phyloP scores from a whole-genome alignment of 768 basidiomycete genomes.

The Lyophyllum atratum region DNA sequence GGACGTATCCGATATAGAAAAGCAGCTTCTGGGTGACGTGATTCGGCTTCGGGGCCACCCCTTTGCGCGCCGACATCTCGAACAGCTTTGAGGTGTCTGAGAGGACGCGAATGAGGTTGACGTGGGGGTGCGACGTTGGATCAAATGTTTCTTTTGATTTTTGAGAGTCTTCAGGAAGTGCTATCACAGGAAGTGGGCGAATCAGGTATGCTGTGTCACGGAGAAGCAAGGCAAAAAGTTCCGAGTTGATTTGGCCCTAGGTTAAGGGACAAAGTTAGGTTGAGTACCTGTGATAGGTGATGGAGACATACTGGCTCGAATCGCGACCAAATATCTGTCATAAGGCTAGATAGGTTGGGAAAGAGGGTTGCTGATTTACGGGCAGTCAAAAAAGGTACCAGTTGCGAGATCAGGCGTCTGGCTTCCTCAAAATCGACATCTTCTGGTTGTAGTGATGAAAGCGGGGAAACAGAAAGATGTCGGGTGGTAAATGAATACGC shows the following conservation, averaged over 20 bases:
- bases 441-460: conserved; percentile 43
- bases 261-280: neutral
- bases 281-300: neutral
- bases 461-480: conserved; percentile 57
- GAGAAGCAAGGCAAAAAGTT: conserved; percentile 54
- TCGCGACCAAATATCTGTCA: conserved; percentile 70
- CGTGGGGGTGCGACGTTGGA: conserved; percentile 38
- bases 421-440: conserved; percentile 49
- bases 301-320: conserved; percentile 48
- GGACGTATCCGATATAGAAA: conserved; percentile 69
- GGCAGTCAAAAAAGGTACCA: conserved; percentile 68
- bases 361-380: conserved; percentile 58
- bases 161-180: conserved; percentile 15
- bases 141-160: conserved; percentile 23
- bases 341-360: conserved; percentile 47
- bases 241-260: conserved; percentile 39
- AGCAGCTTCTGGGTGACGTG: conserved; percentile 60
- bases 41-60: conserved; percentile 19
- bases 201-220: conserved; percentile 55
- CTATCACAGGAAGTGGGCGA: conserved; percentile 44
- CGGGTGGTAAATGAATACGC: conserved; percentile 71
- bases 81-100: conserved; percentile 58
- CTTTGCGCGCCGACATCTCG: conserved; percentile 4
- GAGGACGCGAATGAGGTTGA: conserved; percentile 45
- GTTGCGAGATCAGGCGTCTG: conserved; percentile 44